Percentiles rank a stretch among this genome's conserved stretches.
Conservation (phyloP, 108 stramenopile species). For the Cylindrotheca fusiformis region DNA sequence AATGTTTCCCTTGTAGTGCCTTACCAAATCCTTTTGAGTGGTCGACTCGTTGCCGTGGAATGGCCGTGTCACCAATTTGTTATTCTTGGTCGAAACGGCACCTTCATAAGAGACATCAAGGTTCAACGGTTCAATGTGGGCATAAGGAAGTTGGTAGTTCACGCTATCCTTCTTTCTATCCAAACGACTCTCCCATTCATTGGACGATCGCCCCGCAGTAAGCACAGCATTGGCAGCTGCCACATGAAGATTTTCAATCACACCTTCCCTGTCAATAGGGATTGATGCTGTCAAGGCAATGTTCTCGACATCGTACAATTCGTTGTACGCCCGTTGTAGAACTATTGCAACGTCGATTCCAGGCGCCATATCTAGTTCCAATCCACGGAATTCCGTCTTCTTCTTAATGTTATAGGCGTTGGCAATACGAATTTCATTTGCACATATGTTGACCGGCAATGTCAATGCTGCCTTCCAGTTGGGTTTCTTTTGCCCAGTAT, state of each 20-base stretch:
- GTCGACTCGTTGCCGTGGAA: slow-evolving; percentile 2
- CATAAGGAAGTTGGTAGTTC: neutral
- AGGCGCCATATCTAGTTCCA: neutral
- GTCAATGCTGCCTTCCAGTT: neutral
- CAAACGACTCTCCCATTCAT: neutral
- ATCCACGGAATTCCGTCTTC: neutral
- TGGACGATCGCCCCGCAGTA: neutral
- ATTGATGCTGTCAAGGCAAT: neutral
- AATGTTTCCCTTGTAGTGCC: neutral
- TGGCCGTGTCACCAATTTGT: neutral
- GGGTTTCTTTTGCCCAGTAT: too few species aligned
- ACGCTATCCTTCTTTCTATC: neutral
- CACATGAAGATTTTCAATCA: neutral
- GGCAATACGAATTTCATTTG: neutral
- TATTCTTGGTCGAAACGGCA: slow-evolving; percentile 4
- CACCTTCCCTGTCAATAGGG: neutral
- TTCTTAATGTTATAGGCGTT: neutral
- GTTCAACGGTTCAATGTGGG: slow-evolving; percentile 5
- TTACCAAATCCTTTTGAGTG: neutral
- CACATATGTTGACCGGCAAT: neutral
- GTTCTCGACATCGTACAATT: neutral
- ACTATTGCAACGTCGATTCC: neutral
- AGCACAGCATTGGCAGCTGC: neutral
- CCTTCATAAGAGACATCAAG: neutral
- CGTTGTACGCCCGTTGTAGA: neutral